Percentiles rank a stretch among this genome's conserved stretches.
Conservation (phyloP, 2,329 filamentous ascomycete species). For the Penicillium verrucosum region DNA sequence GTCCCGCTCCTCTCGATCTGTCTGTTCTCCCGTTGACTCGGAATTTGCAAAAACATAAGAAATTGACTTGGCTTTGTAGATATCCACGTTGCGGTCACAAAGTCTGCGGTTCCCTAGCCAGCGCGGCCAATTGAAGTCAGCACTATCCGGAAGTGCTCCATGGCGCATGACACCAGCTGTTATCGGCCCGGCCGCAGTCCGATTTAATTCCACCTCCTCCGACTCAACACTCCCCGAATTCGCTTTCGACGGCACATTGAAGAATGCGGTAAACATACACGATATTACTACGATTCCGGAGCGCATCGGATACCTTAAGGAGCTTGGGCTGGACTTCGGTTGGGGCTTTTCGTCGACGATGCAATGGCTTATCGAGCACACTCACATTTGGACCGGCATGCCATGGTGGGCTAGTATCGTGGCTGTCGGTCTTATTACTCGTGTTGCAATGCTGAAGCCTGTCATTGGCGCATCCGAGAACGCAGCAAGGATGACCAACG, state of each 20-base stretch:
- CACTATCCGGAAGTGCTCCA: constrained; percentile 19
- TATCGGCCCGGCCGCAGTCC: constrained; percentile 27
- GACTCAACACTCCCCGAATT: constrained; percentile 15
- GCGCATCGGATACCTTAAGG: constrained; percentile 75
- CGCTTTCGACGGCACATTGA: constrained; percentile 8
- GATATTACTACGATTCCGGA: constrained; percentile 62
- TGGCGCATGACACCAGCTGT: constrained; percentile 25
- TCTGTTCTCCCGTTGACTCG: constrained; percentile 23
- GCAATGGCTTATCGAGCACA: constrained; percentile 74
- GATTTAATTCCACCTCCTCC: constrained; percentile 41
- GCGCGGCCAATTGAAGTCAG: constrained; percentile 20
- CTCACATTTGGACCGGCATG: constrained; percentile 71
- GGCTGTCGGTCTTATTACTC: constrained; percentile 61
- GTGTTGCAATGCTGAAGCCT: constrained; percentile 63
- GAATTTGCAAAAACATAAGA: constrained; percentile 8
- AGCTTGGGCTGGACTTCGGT: constrained; percentile 82
- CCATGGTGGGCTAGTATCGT: constrained; percentile 82
- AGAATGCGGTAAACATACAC: constrained; percentile 27
- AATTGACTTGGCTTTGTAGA: constrained; percentile 26
- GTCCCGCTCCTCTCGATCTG: constrained; percentile 35
- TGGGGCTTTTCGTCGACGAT: constrained; percentile 72
- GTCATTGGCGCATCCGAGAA: constrained; percentile 61
- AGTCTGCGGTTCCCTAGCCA: constrained; percentile 21
- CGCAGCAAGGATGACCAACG: constrained; percentile 58
- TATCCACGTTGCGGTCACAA: constrained; percentile 35